Percentiles rank a stretch among this genome's conserved stretches.
Evolutionary conservation across 1,284 basidiomycete genomes (phyloP).

Genomic region (Paramarasmius palmivorus): DNA sequence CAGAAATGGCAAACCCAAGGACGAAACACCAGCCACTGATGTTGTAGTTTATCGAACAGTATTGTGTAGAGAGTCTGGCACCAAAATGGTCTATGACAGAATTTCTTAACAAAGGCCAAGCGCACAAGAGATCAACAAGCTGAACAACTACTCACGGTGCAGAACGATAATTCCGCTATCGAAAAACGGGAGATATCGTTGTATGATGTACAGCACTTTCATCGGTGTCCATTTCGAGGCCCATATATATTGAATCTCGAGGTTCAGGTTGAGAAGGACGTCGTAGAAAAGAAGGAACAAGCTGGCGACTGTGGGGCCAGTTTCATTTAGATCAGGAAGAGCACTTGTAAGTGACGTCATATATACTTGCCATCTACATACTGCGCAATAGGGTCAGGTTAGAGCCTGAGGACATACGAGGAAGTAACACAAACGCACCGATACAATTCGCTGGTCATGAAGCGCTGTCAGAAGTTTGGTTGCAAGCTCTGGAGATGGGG

Average conservation of each 20-base stretch:
- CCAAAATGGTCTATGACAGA: neutral
- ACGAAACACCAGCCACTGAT: slow-evolving; percentile 2
- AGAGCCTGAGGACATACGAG: no score
- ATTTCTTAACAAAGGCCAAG: neutral
- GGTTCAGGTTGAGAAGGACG: neutral
- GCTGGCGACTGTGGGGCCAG: neutral
- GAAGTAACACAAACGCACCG: neutral
- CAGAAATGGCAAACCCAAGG: neutral
- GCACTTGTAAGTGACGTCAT: neutral
- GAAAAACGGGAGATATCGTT: slow-evolving; percentile 3
- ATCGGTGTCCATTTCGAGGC: neutral
- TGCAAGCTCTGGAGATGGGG: neutral
- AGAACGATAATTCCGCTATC: neutral
- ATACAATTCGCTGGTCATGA: neutral
- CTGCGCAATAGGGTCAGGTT: neutral
- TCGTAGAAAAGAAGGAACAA: neutral
- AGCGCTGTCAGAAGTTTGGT: neutral
- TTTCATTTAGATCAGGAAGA: neutral
- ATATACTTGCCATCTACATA: neutral
- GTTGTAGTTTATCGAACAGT: neutral
- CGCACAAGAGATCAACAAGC: neutral
- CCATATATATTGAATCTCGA: neutral
- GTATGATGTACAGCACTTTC: neutral
- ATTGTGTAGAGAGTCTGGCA: neutral
- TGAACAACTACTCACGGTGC: neutral